A percentile compares a stretch with the other conserved stretches of the same genome.
phyloP scores from a whole-genome alignment of 1,139 yeast species.

The Keqinozyma sinolaborantium region DNA sequence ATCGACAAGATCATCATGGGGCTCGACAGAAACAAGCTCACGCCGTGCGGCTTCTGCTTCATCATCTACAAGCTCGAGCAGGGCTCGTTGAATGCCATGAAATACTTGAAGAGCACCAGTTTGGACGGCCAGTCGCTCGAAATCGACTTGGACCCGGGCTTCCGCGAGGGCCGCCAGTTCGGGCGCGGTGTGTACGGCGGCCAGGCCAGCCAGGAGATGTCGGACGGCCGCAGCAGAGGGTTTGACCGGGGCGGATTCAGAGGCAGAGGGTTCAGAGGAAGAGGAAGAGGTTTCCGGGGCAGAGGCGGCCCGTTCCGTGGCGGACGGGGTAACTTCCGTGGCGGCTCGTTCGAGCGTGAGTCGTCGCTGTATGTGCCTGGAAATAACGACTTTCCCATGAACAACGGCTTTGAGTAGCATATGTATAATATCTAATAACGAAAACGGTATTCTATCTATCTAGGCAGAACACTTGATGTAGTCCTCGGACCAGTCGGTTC shows the following conservation, averaged over 20 bases:
- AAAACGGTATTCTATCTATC: not conserved
- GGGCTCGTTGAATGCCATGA: constrained; percentile 77
- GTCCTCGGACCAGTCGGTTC: constrained; percentile 9
- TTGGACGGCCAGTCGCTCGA: constrained; percentile 77
- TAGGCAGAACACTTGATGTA: constrained; percentile 6
- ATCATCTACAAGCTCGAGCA: constrained; percentile 66
- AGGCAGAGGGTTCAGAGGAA: constrained; percentile 11
- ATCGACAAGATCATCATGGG: constrained; percentile 89
- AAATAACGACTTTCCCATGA: not conserved
- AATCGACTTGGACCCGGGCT: constrained; percentile 93
- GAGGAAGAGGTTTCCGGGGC: constrained; percentile 16
- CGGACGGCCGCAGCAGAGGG: constrained; percentile 10
- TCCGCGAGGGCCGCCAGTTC: constrained; percentile 88
- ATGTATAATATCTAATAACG: not conserved
- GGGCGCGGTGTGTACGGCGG: constrained; percentile 94
- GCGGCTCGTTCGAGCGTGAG: constrained; percentile 20
- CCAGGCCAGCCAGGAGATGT: constrained; percentile 49
- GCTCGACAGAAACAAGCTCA: constrained; percentile 76
- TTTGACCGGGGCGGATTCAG: constrained; percentile 18
- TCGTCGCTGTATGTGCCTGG: not conserved
- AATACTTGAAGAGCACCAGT: constrained; percentile 74
- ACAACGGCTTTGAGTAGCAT: not conserved
- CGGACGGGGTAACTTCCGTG: constrained; percentile 15
- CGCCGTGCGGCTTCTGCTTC: constrained; percentile 96
- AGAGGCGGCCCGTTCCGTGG: constrained; percentile 14